These are phyloP conservation scores for Spizellomyces punctatus DNA, from an alignment of 192 early-diverging fungal genomes.

Conservation along the genomic window DNA sequence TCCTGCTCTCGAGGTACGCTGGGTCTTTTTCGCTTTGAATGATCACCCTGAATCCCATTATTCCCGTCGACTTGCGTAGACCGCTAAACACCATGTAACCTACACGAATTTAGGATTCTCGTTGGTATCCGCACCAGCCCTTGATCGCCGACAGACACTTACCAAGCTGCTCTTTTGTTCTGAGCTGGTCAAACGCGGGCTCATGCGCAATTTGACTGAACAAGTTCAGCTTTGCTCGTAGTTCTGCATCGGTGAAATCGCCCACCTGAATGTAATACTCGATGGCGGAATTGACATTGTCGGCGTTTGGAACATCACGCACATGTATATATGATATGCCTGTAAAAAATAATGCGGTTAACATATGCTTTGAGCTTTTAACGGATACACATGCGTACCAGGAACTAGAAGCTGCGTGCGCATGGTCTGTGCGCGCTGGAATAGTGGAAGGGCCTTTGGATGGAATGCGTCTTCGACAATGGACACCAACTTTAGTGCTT, in stretches of 20 bases:
- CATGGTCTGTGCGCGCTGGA: conserved; percentile 52
- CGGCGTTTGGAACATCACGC: conserved; percentile 67
- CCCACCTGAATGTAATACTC: conserved; percentile 86
- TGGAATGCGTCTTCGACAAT: conserved; percentile 64
- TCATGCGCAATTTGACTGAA: conserved; percentile 83
- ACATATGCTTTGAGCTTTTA: background rate
- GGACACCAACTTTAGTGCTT: conserved; percentile 64
- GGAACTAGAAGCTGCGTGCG: conserved; percentile 61
- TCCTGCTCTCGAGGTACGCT: conserved; percentile 75
- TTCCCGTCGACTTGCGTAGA: conserved; percentile 72
- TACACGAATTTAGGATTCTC: background rate
- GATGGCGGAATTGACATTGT: conserved; percentile 88
- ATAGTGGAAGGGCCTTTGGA: conserved; percentile 57
- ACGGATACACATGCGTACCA: conserved; percentile 9
- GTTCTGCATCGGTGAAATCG: conserved; percentile 58
- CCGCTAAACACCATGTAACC: conserved; percentile 79
- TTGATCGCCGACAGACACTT: conserved; percentile 5
- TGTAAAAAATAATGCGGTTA: conserved; percentile 29
- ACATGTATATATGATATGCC: conserved; percentile 43
- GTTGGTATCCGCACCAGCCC: background rate
- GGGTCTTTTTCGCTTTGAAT: conserved; percentile 88
- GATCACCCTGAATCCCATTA: conserved; percentile 76
- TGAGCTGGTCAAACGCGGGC: conserved; percentile 89
- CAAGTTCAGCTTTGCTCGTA: conserved; percentile 71
- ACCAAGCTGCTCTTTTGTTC: conserved; percentile 77